These are phyloP conservation scores for Daldinia bambusicola DNA, from an alignment of 495 filamentous ascomycete genomes.

Conservation along the genomic window DNA sequence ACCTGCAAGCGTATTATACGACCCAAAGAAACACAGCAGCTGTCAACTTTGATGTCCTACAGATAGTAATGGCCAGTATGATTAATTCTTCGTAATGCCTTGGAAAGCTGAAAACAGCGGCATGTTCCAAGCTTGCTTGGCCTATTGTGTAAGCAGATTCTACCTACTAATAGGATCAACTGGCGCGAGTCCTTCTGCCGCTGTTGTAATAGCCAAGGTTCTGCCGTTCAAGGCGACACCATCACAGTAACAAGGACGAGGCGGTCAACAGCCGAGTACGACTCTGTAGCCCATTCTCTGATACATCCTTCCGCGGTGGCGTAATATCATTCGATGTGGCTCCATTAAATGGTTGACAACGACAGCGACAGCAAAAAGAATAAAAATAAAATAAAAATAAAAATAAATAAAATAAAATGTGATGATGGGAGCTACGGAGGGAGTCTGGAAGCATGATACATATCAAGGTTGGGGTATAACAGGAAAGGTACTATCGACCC, in stretches of 20 bases:
- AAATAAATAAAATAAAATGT: neutral
- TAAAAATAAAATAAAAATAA: too few relatives aligned
- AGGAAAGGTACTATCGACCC: neutral
- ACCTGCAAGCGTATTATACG: too few relatives aligned
- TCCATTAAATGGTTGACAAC: neutral
- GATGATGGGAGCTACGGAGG: neutral
- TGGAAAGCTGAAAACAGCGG: neutral
- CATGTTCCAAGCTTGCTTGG: neutral
- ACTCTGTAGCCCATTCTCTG: neutral
- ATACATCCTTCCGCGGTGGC: constrained; percentile 5
- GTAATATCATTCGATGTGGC: constrained; percentile 3
- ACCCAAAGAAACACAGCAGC: too few relatives aligned
- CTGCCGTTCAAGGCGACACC: neutral
- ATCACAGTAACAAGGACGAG: constrained; percentile 4
- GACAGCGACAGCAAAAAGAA: neutral
- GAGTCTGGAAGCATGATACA: neutral
- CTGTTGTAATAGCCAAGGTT: neutral
- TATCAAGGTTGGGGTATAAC: neutral
- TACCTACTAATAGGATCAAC: neutral
- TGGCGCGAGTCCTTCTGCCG: neutral
- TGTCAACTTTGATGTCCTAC: neutral
- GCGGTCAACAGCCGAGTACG: neutral
- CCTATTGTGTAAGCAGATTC: neutral
- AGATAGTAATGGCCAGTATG: neutral
- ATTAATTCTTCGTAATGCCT: neutral